A percentile compares a stretch with the other conserved stretches of the same genome.
phyloP scores from a whole-genome alignment of 495 filamentous ascomycete genomes.

The Aspergillus cavernicola region DNA sequence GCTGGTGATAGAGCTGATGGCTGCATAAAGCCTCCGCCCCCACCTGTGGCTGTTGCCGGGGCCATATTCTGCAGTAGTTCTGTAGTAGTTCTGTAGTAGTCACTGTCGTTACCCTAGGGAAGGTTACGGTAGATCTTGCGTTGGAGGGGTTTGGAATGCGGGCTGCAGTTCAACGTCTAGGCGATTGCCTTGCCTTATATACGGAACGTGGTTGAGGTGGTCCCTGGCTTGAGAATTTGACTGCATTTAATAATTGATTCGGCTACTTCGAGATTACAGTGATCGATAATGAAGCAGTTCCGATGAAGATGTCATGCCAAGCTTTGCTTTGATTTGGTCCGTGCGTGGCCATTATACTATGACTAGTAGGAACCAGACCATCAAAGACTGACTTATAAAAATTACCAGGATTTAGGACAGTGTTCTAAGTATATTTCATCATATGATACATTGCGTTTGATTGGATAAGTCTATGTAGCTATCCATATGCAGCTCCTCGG shows the following conservation, averaged over 20 bases:
- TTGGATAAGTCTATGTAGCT: background rate
- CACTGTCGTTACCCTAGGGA: too few relatives aligned
- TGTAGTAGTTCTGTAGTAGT: background rate
- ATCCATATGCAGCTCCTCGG: background rate
- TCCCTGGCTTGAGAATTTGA: background rate
- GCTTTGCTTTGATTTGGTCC: conserved; percentile 37
- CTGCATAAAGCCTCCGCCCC: conserved; percentile 46
- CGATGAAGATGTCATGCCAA: conserved; percentile 40
- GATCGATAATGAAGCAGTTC: background rate
- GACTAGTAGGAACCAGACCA: too few relatives aligned
- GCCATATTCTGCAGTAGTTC: background rate
- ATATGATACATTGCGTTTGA: background rate
- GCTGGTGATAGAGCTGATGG: conserved; percentile 53
- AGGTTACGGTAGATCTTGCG: too few relatives aligned
- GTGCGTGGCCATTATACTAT: conserved; percentile 20
- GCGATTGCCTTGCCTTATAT: background rate
- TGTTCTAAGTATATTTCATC: background rate
- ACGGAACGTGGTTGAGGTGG: background rate
- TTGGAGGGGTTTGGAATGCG: background rate
- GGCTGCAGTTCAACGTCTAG: background rate
- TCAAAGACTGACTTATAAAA: too few relatives aligned
- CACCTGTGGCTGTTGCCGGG: conserved; percentile 1
- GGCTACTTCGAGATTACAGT: background rate
- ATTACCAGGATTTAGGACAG: too few relatives aligned
- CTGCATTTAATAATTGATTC: background rate